phyloP scores from a whole-genome alignment of 1,284 basidiomycete species.

The Tetrapyrgos nigripes region DNA sequence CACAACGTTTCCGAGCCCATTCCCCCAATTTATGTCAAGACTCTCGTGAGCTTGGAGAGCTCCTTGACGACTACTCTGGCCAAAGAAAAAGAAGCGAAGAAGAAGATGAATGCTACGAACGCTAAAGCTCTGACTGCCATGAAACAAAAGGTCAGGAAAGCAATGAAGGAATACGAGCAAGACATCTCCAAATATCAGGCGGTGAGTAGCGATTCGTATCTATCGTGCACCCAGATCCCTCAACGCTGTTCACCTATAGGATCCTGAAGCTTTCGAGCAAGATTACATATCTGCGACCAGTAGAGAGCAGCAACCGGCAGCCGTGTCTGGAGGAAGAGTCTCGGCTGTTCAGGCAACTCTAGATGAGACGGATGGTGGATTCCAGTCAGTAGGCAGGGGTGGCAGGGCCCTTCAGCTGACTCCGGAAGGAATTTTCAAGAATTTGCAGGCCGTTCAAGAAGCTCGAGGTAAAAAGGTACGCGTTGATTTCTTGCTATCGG shows the following conservation, averaged over 20 bases:
- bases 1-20: slow-evolving; percentile 88
- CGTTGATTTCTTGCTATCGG: not conserved
- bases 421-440: slow-evolving; percentile 93
- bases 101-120: slow-evolving; percentile 97
- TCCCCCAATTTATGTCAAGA: slow-evolving; percentile 87
- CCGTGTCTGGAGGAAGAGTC: slow-evolving; percentile 19
- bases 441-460: slow-evolving; percentile 90
- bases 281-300: slow-evolving; percentile 66
- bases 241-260: slow-evolving; percentile 50
- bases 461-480: slow-evolving; percentile 94
- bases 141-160: slow-evolving; percentile 97
- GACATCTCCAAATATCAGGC: slow-evolving; percentile 83
- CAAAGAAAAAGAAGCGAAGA: slow-evolving; percentile 91
- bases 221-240: not conserved
- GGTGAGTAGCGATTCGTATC: slow-evolving; percentile 49
- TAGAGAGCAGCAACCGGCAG: slow-evolving; percentile 54
- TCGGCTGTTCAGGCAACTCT: slow-evolving; percentile 41
- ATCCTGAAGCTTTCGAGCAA: slow-evolving; percentile 88
- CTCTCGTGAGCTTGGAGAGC: slow-evolving; percentile 79
- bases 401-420: slow-evolving; percentile 88
- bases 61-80: slow-evolving; percentile 78
- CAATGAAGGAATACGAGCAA: slow-evolving; percentile 87
- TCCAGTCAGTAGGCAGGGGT: slow-evolving; percentile 92
- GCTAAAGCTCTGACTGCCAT: slow-evolving; percentile 95
- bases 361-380: slow-evolving; percentile 70